A percentile compares a stretch with the other conserved stretches of the same genome.
phyloP scores from a whole-genome alignment of 106 monocot genomes.

The Amphibolis antarctica region DNA sequence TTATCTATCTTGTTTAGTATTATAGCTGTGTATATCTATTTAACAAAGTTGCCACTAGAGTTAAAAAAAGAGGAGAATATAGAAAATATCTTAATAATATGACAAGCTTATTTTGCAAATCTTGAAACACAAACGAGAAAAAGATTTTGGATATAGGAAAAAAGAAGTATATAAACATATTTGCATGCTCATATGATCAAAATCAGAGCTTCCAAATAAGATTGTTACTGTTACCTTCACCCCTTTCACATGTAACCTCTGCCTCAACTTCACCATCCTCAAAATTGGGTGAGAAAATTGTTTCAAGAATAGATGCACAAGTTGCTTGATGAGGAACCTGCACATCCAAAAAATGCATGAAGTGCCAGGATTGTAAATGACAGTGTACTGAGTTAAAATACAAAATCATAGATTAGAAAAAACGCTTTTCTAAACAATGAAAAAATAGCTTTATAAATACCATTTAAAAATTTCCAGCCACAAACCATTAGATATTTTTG shows the following conservation, averaged over 20 bases:
- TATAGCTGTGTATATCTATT: neutral
- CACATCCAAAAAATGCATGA: neutral
- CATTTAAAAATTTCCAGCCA: too few species aligned
- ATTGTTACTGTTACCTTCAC: neutral
- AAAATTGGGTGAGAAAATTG: slow-evolving; percentile 11
- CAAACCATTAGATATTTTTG: too few species aligned
- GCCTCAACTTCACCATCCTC: neutral
- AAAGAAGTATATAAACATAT: neutral
- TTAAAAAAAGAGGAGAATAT: too few species aligned
- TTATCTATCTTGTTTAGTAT: neutral
- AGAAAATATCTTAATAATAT: neutral
- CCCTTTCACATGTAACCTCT: neutral
- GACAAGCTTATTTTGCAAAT: neutral
- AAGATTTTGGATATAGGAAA: neutral
- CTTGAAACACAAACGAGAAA: neutral
- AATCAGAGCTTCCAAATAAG: neutral
- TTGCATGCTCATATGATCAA: neutral
- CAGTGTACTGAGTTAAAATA: too few species aligned
- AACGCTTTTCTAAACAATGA: too few species aligned
- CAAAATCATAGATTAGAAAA: too few species aligned
- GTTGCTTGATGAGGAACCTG: neutral
- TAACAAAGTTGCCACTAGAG: too few species aligned
- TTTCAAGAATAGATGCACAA: slow-evolving; percentile 3
- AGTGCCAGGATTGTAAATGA: too few species aligned
- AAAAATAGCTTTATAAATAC: too few species aligned